Base-by-base conservation (phyloP, 495 filamentous ascomycete genomes). In the Neurospora intermedia region DNA sequence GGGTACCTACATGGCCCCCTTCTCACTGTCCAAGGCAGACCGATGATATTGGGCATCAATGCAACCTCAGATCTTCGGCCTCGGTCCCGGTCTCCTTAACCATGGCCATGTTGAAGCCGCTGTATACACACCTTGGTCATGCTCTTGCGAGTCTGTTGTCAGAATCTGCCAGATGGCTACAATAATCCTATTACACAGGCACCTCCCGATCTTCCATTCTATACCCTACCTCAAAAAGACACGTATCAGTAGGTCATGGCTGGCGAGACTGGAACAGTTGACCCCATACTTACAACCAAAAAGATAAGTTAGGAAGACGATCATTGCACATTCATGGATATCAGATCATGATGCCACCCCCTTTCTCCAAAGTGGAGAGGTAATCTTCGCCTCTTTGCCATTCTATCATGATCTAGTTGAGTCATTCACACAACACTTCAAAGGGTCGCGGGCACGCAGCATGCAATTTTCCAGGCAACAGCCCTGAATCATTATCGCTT, bases 61-160 rank as follows among this genome's bases (percentile, higher is more conserved):
- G 62, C 74, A 31, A 76, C 74, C 45, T 8, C 43, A 74, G 74
- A 75, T 72, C 74, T 72, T 45, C 70, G 43, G 72, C 70, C 31
- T 69, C 73, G 38, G 59, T 41, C 66, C 69, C 62, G 54, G 27
- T 35, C 31, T 18, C 54, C 23, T 31, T 23, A 16, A 27, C 54
- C 54, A 27, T 6, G 23, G 13, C 48, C 54, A 35, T 66, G 27
- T 27, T 66, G 54, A 66, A 35, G 27, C 54, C 15, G 15, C 54
- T 27, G 54, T 62, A 27, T 62, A 27, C 27, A 62, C 54, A 38
- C 35, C 54, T 31, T 31, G 15, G 27, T 54, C 46, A 62, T 31
- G 15, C 54, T 66, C 27, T 66, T 16, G 27, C 31, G 54, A 38
- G 27, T 66, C 23, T 66, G 6, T 66, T 66, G 54, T 66, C 27